A percentile compares a stretch with the other conserved stretches of the same genome.
phyloP scores from a whole-genome alignment of 139 green algal species.

The Coelastrella sp. region DNA sequence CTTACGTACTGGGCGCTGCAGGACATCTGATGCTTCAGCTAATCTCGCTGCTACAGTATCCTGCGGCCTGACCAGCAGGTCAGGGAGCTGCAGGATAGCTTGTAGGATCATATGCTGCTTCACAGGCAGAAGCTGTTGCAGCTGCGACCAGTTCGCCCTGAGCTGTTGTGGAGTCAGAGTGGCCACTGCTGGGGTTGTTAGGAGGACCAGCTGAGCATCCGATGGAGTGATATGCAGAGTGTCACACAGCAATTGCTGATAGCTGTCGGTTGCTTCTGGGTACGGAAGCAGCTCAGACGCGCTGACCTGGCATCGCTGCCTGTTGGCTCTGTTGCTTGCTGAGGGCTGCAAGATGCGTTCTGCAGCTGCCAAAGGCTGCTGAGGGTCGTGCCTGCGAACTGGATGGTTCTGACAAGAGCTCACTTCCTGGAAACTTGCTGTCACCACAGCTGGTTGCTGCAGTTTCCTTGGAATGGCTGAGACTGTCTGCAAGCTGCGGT shows the following conservation, averaged over 20 bases:
- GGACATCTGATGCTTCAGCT: background rate
- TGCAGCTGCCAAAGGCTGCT: too few species aligned
- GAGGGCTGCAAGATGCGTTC: too few species aligned
- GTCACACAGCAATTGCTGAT: conserved; percentile 14
- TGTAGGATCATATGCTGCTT: background rate
- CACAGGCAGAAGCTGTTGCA: conserved; percentile 40
- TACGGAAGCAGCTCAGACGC: background rate
- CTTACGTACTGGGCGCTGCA: background rate
- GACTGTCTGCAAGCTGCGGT: too few species aligned
- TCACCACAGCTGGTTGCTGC: background rate
- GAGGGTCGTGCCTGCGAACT: too few species aligned
- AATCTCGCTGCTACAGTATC: background rate
- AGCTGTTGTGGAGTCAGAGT: background rate
- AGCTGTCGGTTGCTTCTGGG: background rate
- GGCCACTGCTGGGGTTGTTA: background rate
- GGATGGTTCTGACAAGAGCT: too few species aligned
- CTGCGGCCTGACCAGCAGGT: conserved; percentile 4
- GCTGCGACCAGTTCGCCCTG: background rate
- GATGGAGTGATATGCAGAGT: background rate
- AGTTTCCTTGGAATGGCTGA: background rate
- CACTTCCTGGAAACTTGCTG: too few species aligned
- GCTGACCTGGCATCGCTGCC: background rate
- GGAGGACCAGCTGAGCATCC: background rate
- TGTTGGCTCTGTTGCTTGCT: conserved; percentile 18
- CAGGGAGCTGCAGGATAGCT: background rate